Base-by-base conservation (phyloP, 306 rosid species). In the Vigna trinervia region DNA sequence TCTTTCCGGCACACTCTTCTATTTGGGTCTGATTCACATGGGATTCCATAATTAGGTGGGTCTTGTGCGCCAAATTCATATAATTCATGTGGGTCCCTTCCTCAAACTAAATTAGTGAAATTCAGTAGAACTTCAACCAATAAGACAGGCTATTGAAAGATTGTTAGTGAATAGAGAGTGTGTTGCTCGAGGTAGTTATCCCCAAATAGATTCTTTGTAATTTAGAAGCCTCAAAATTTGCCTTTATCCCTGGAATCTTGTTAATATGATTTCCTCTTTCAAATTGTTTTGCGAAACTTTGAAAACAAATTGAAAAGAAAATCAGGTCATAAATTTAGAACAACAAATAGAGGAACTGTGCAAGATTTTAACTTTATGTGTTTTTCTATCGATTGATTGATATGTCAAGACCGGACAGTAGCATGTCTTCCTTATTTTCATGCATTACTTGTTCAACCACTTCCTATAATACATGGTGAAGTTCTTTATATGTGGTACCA, bases 231-330 rank as follows among this genome's bases (percentile, higher is more conserved):
- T 22, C 32, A 48, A 38, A 38, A 38, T 48, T 8, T 72, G n/a
- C 5, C 71, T 70, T 50, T 32, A 50, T 66, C 5, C 12, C 61
- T 30, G 26, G 45, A 60, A 15, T 10, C 36, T 58, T 78, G 36
- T 41, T 26, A 57, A 60, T 23, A 46, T 46, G 45, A 51, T 10
- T 65, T 51, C 53, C 32, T 46, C 11, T 32, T 69, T 17, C 5
- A 48, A 68, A 23, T 69, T 7, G 12, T 38, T 69, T 52, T 15
- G 45, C 4, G 22, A 28, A 52, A 23, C 52, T 50, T 28, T 56
- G 30, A 30, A 69, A 76, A 50, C 20, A 32, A 60, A 53, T 66
- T 60, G 76, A 56, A 73, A 77, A 36, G 59, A 67, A 60, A 50
- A 64, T 67, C 46, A 60, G 17, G 13, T 46, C 23, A 12, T 66